These are phyloP conservation scores for Effrenium voratum DNA, from an alignment of 73 alveolate genomes.

Conservation along the genomic window DNA sequence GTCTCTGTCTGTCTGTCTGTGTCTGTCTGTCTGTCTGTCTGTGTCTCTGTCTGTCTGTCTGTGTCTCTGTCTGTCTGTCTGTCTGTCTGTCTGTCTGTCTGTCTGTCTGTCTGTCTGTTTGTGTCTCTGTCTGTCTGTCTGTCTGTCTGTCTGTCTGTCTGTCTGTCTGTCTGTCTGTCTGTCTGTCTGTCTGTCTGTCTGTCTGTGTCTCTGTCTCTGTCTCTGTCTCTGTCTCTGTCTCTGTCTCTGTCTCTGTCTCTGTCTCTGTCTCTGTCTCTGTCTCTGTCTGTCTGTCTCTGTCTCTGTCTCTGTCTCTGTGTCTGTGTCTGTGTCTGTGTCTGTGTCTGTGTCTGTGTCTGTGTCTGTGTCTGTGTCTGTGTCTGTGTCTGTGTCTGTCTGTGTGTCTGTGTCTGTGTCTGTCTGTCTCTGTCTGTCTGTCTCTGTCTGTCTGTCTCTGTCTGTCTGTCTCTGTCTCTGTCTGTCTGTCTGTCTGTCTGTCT, in stretches of 20 bases:
- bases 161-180: background rate
- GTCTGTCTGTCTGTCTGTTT: too few relatives aligned
- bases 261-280: background rate
- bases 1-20: too few relatives aligned
- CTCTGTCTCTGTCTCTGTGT: background rate
- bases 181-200: background rate
- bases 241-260: background rate
- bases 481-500: too few relatives aligned
- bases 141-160: background rate
- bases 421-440: background rate
- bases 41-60: too few relatives aligned
- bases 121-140: too few relatives aligned
- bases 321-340: background rate
- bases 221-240: background rate
- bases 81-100: too few relatives aligned
- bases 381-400: background rate
- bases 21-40: too few relatives aligned
- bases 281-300: background rate
- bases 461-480: background rate
- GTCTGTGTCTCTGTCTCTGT: background rate
- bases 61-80: too few relatives aligned
- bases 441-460: background rate
- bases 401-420: background rate
- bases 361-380: background rate
- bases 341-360: background rate